Evolutionary conservation across 2,329 filamentous ascomycete genomes (phyloP), one percentile per base, ranked within the genome.

Genomic region (Neurospora sp.): DNA sequence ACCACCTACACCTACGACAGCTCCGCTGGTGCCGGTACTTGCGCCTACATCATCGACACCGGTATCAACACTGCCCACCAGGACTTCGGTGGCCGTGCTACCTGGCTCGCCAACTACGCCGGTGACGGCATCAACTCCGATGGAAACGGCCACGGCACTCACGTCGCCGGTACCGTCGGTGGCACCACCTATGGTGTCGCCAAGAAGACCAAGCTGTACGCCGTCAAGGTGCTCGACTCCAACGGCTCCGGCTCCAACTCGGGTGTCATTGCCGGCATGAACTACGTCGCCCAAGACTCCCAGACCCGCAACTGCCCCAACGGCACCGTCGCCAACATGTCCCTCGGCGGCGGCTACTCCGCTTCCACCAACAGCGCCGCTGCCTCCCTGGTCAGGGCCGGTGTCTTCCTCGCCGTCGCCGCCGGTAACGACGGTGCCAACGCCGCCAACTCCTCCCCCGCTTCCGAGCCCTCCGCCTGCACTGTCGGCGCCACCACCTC

Each of bases 301-400:
- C 43, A 73, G 67, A 76, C 70, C 17, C 79, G 79, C 70, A 75
- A 68, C 72, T 83, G 82, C 78, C 77, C 79, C 74, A 80, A 77
- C 68, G 82, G 83, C 57, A 78, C 81, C 46, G 85, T 88, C 17
- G 82, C 84, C 74, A 86, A 84, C 79, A 86, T 88, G 85, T 86
- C 84, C 17, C 82, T 88, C 4, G 86, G 86, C 10, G 86, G 85
- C 17, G 68, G 74, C 70, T 78, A 74, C 70, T 84, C 84, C 3
- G 70, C 78, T 2, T 76, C 85, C 11, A 74, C 87, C 73, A 88
- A 88, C 81, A 77, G 75, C 19, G 85, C 85, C 8, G 84, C 86
- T 8, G 80, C 80, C 37, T 78, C 78, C 69, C 80, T 85, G 36
- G 79, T 84, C 72, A 73, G 73, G 8, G 78, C 80, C 0, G 85